Base-by-base conservation (phyloP, 371 early-diverging fungal genomes). In the Rhizopus delemar region DNA sequence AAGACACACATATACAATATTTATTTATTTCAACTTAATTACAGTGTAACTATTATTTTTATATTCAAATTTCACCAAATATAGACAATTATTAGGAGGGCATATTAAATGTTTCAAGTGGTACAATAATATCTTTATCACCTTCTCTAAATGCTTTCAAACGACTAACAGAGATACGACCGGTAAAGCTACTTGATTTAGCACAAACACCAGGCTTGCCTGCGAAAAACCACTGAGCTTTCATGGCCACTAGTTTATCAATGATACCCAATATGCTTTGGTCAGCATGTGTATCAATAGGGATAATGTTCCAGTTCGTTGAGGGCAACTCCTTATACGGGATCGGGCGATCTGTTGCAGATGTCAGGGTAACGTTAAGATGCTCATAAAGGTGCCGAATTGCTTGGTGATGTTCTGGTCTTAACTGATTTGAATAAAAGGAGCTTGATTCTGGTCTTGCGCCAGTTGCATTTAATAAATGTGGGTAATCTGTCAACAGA, bases 271-370 rank as follows among this genome's bases (percentile, higher is more conserved):
- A 55, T 3, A 73, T 60, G 29, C 78, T 69, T 31, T 55, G 43
- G 36, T 80, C 81, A 0, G 60, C 51, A 3, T 56, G 31, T 2
- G 67, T 61, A 9, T 65, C 54, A 3, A 75, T 66, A 5, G 72
- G 64, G 3, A 77, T 34, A 28, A 77, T 51, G 50, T 72, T 72
- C 76, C 74, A 75, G 57, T 91, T 90, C 62, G 74, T 83, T 4
- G 86, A 86, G 51, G 92, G 90, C 41, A 94, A 63, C 69, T 92
- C 91, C 34, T 92, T 73, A 75, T 93, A 93, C 6, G 58, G 59
- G 15, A 66, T 62, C 0, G 41, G 46, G 5, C 16, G 49, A 22
- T 52, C 32, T 16, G 53, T 41, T 3, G 49, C 6, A 1, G 58
- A 51, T 0, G 69, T 69, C 2, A 75, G 38, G 0, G 73, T 68